These are phyloP conservation scores for Dactylellina drechsleri DNA, from an alignment of 2,329 filamentous ascomycete species.

Conservation along the genomic window DNA sequence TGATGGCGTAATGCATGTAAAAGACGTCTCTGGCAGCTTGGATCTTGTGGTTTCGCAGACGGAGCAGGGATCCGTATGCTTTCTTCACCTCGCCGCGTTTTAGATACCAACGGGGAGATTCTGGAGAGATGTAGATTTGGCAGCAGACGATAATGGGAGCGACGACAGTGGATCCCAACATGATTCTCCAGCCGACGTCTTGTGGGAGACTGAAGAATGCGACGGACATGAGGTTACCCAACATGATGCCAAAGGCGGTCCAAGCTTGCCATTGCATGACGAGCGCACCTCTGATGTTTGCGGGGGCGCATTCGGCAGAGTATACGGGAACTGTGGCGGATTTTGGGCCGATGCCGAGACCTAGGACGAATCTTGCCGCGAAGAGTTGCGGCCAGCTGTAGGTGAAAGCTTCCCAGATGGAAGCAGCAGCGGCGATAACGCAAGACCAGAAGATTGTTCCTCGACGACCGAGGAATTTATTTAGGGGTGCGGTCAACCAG, in stretches of 20 bases:
- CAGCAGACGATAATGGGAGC: conserved; percentile 69
- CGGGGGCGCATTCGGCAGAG: conserved; percentile 77
- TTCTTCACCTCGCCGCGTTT: conserved; percentile 65
- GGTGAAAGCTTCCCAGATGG: conserved; percentile 71
- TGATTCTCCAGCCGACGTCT: conserved; percentile 71
- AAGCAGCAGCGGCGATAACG: conserved; percentile 71
- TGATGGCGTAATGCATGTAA: conserved; percentile 73
- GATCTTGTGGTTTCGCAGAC: conserved; percentile 68
- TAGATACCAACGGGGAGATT: conserved; percentile 74
- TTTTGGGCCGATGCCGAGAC: conserved; percentile 81
- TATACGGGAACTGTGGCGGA: conserved; percentile 80
- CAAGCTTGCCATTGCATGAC: conserved; percentile 86
- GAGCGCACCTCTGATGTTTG: conserved; percentile 75
- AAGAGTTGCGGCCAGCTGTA: conserved; percentile 78
- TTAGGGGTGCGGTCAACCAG: conserved; percentile 75
- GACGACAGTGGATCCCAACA: conserved; percentile 75
- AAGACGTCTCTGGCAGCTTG: conserved; percentile 72
- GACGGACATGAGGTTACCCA: conserved; percentile 68
- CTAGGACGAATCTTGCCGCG: conserved; percentile 75
- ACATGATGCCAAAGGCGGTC: conserved; percentile 73
- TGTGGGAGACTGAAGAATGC: conserved; percentile 39
- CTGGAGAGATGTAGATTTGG: conserved; percentile 74
- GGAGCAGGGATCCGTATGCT: conserved; percentile 66
- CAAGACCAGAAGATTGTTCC: conserved; percentile 81
- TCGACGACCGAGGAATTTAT: conserved; percentile 74